phyloP scores from a whole-genome alignment of 768 basidiomycete genomes.

The Russula earlei region DNA sequence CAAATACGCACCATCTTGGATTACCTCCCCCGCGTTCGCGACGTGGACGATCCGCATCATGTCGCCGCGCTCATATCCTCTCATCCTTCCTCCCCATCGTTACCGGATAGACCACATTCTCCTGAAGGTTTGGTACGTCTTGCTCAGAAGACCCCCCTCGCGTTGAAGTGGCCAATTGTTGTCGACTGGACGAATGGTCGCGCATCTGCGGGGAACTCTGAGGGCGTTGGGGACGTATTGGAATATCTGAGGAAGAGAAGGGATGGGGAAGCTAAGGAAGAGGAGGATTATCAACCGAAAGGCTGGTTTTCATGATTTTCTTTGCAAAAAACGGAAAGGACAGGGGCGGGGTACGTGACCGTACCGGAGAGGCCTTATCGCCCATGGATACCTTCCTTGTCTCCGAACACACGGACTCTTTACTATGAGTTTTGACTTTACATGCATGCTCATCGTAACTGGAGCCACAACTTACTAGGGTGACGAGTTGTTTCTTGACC shows the following conservation, averaged over 20 bases:
- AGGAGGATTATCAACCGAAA: constrained; percentile 38
- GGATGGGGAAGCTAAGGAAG: constrained; percentile 50
- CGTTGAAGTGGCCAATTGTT: too few relatives aligned
- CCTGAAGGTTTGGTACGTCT: constrained; percentile 17
- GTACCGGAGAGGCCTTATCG: too few relatives aligned
- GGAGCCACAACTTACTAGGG: too few relatives aligned
- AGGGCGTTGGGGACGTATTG: constrained; percentile 58
- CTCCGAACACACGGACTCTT: too few relatives aligned
- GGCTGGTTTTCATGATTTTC: constrained; percentile 44
- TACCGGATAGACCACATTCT: constrained; percentile 31
- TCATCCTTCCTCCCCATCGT: constrained; percentile 40
- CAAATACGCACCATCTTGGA: constrained; percentile 59
- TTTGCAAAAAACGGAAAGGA: too few relatives aligned
- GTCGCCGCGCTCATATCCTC: constrained; percentile 45
- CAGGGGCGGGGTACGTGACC: too few relatives aligned
- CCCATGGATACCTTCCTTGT: too few relatives aligned
- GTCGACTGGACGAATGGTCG: too few relatives aligned
- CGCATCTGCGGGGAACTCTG: constrained; percentile 49
- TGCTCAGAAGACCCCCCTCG: too few relatives aligned
- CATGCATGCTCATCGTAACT: too few relatives aligned
- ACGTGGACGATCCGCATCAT: constrained; percentile 21
- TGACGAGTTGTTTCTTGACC: too few relatives aligned
- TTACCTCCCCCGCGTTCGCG: constrained; percentile 38
- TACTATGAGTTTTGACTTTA: too few relatives aligned
- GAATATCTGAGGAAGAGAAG: constrained; percentile 55